Base-by-base conservation (phyloP, 805 yeast species). In the Yarrowia osloensis region DNA sequence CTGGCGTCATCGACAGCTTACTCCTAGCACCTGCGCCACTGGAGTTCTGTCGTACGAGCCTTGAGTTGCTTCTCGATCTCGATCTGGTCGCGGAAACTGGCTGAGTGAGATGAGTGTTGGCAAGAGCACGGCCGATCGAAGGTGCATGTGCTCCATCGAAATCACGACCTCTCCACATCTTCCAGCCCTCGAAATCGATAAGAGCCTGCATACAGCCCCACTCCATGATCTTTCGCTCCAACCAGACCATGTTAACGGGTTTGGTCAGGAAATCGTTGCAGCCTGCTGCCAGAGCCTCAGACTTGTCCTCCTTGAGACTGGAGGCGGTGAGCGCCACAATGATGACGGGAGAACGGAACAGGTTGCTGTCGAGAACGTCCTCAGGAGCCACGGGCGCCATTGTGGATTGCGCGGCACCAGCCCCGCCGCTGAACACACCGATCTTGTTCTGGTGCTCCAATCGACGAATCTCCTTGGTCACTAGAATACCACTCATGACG, bases 131-230 rank as follows among this genome's bases (percentile, higher is more conserved):
- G 13, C 63, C 63, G 12, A 57, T 57, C 2, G 63, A n/a, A 19
- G 63, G 63, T 2, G 63, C 42, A 17, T 57, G 63, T 4, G 47
- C 42, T 2, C 49, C 63, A 15, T 57, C 63, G 15, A 57, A 57
- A n/a, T 61, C 66, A 5, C 54, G 35, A 26, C 66, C 66, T 44
- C 66, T 71, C 82, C 82, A 80, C 57, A 77, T 73, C 67, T 78
- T 76, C 96, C 98, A 95, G 42, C 96, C 94, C 75, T 95, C 97
- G 76, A 89, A 94, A 77, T 94, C 96, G 75, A 94, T 93, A 61
- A 94, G 79, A 0, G 98, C 98, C 78, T 94, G 99, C 98, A 94
- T 94, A 77, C 98, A 94, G 0, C 99, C 98, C 98, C 98, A 95
- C 77, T 94, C 98, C 44, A 74, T 71, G 42, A 95, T 90, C 77